Percentiles rank a stretch among this genome's conserved stretches.
phyloP scores from a whole-genome alignment of 371 early-diverging fungal genomes.

The Dichotomocladium elegans region DNA sequence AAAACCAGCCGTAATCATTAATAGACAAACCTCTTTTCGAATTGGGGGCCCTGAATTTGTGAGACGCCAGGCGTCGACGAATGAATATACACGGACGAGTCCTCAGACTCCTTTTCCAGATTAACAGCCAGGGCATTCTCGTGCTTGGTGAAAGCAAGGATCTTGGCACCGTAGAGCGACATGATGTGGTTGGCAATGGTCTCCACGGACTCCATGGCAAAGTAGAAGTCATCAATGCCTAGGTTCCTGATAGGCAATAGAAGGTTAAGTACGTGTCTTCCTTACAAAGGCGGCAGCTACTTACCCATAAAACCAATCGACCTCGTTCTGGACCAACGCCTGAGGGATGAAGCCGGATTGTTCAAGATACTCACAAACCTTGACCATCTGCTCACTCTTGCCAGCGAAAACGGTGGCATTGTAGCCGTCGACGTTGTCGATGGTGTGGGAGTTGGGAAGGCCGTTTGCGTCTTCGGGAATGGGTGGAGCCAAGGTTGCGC shows the following conservation, averaged over 20 bases:
- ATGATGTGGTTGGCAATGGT: slow-evolving; percentile 95
- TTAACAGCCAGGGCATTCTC: slow-evolving; percentile 83
- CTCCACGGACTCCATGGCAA: slow-evolving; percentile 85
- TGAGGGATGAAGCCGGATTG: slow-evolving; percentile 90
- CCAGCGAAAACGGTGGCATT: slow-evolving; percentile 77
- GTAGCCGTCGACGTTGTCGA: slow-evolving; percentile 61
- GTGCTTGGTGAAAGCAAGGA: slow-evolving; percentile 87
- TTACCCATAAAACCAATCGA: slow-evolving; percentile 94
- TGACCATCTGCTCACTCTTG: slow-evolving; percentile 87
- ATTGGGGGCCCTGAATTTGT: slow-evolving; percentile 80
- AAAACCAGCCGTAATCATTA: neutral
- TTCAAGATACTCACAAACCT: slow-evolving; percentile 78
- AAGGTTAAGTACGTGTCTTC: neutral
- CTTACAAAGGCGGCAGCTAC: slow-evolving; percentile 4
- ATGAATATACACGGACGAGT: slow-evolving; percentile 94
- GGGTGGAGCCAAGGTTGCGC: slow-evolving; percentile 6
- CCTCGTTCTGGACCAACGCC: slow-evolving; percentile 86
- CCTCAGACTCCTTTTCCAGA: slow-evolving; percentile 87
- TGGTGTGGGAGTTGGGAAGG: slow-evolving; percentile 12
- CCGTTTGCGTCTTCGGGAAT: slow-evolving; percentile 1
- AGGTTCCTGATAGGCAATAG: slow-evolving; percentile 62
- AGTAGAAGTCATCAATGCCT: slow-evolving; percentile 98
- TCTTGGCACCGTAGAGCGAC: slow-evolving; percentile 93
- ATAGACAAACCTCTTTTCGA: slow-evolving; percentile 69
- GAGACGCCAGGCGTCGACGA: slow-evolving; percentile 94